Conservation (phyloP, 2,329 filamentous ascomycete genomes). For the Claviceps paspali region DNA sequence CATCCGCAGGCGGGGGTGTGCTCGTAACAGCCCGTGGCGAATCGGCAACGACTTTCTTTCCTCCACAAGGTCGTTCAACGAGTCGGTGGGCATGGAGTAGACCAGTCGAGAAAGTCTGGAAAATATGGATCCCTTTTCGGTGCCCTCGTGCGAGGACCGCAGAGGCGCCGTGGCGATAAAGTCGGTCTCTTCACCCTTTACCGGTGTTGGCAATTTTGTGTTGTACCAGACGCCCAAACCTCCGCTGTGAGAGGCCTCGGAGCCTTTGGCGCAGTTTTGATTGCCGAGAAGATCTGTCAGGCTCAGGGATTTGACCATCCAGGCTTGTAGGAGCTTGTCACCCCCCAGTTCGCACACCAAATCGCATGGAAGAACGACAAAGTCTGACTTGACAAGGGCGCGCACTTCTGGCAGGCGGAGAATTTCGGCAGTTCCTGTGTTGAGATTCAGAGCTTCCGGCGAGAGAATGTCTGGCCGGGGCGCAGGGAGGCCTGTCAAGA, state of each 20-base stretch:
- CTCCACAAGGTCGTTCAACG: constrained; percentile 68
- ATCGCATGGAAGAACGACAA: constrained; percentile 84
- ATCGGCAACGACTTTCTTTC: constrained; percentile 58
- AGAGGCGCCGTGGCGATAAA: constrained; percentile 70
- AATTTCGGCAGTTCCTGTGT: constrained; percentile 79
- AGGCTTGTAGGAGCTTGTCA: constrained; percentile 70
- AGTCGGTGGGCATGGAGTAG: constrained; percentile 79
- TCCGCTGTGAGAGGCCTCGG: constrained; percentile 41
- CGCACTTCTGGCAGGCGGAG: constrained; percentile 73
- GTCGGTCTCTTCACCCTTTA: constrained; percentile 87
- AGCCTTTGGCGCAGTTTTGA: constrained; percentile 20
- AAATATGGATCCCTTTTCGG: constrained; percentile 45
- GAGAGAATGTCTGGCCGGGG: constrained; percentile 64
- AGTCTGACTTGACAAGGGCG: constrained; percentile 66
- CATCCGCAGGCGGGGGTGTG: constrained; percentile 64
- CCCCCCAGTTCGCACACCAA: constrained; percentile 81
- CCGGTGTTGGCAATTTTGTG: constrained; percentile 56
- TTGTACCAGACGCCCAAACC: constrained; percentile 86
- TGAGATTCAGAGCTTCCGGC: constrained; percentile 60
- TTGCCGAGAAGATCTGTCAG: constrained; percentile 46
- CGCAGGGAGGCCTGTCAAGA: constrained; percentile 56
- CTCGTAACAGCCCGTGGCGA: constrained; percentile 59
- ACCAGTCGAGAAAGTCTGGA: constrained; percentile 61
- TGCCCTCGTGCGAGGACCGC: constrained; percentile 30
- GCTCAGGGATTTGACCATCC: constrained; percentile 73